Conservation (phyloP, 2,329 filamentous ascomycete species). For the Colletotrichum tropicicola region DNA sequence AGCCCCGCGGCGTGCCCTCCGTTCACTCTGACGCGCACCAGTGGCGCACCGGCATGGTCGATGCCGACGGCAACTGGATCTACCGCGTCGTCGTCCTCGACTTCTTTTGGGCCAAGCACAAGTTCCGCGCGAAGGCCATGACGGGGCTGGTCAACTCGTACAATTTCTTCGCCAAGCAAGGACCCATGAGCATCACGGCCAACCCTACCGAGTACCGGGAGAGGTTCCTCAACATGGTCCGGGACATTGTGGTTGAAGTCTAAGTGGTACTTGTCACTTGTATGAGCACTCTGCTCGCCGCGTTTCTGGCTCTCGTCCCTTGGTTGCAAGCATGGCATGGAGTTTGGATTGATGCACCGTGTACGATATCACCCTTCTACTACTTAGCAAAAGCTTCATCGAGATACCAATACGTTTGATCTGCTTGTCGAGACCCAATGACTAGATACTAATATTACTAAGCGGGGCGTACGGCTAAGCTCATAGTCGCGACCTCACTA, state of each 20-base stretch:
- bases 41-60: constrained; percentile 71
- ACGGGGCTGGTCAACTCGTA: constrained; percentile 71
- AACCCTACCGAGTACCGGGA: constrained; percentile 72
- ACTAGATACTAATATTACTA: too few species aligned
- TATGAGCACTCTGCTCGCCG: background rate
- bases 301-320: background rate
- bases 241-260: constrained; percentile 49
- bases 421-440: too few species aligned
- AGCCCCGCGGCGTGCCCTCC: constrained; percentile 47
- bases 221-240: constrained; percentile 59
- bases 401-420: too few species aligned
- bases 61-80: constrained; percentile 70
- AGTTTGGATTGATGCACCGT: too few species aligned
- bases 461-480: too few species aligned
- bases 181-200: constrained; percentile 80
- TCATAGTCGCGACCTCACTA: too few species aligned
- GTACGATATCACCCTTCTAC: too few species aligned
- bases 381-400: too few species aligned
- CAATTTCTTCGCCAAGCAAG: constrained; percentile 69
- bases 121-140: constrained; percentile 71
- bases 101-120: constrained; percentile 84
- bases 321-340: too few species aligned
- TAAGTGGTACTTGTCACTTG: constrained; percentile 21
- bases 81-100: constrained; percentile 76
- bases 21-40: constrained; percentile 36